Evolutionary conservation across 192 early-diverging fungal genomes (phyloP), one percentile per base, ranked within the genome.

Genomic region (Mycoemilia scoparia): DNA sequence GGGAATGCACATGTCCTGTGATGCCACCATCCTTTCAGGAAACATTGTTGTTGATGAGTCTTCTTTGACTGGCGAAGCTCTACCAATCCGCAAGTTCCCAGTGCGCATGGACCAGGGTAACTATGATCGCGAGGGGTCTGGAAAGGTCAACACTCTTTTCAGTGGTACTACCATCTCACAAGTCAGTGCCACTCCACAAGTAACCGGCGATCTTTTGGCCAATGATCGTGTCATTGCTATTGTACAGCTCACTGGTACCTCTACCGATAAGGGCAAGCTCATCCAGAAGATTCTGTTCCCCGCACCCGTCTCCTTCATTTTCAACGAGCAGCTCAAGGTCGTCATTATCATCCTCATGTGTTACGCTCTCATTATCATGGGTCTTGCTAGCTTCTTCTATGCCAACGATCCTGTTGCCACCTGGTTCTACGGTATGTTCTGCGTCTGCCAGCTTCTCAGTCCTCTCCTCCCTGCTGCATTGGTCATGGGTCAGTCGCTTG

Each of bases 211-310:
- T 16, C 41, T 41, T 25, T 18, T 41, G 4, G 42, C 46, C 1
- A 32, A 58, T 18, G 21, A 38, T 6, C 23, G 25, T 8, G 54
- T 48, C 16, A 33, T 42, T 24, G 76, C 62, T 5, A 32, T 79
- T 7, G 76, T 79, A 7, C 55, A 51, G 3, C 50, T 57, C 16
- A 79, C 74, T 16, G 72, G 74, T 32, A 67, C 70, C 6, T 42
- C 45, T 13, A 77, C 76, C 15, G 54, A 63, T 26, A 73, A 73
- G 39, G 76, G 76, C 26, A 39, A 65, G 42, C 57, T 79, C 3
- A 68, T 79, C 17, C 64, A 69, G 45, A 73, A 77, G 51, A 79
- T 79, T 42, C 46, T 79, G 14, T 77, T 69, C 53, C 76, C 73
- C 28, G 63, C 37, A 28, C 55, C 60, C 29, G 52, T 79, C 21